These are phyloP conservation scores for Phlebiopsis gigantea DNA, from an alignment of 768 basidiomycete species.

Conservation along the genomic window DNA sequence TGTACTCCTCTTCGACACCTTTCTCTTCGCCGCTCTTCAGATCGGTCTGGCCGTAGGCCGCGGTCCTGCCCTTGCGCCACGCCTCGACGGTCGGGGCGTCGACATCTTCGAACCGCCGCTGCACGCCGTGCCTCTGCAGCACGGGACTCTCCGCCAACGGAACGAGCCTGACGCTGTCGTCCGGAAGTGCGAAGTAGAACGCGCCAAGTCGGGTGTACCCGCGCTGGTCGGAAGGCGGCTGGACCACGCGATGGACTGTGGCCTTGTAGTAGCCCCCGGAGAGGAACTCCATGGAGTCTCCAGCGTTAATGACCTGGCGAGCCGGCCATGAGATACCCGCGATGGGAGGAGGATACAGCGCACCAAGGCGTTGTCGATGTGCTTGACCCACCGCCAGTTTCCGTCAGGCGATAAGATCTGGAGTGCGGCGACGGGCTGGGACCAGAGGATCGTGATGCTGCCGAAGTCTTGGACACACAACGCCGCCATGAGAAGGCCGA, in stretches of 20 bases:
- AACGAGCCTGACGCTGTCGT: constrained; percentile 43
- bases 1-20: constrained; percentile 48
- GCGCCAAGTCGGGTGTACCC: constrained; percentile 45
- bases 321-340: not conserved
- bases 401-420: constrained; percentile 51
- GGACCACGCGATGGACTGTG: constrained; percentile 57
- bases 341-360: not conserved
- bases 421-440: constrained; percentile 53
- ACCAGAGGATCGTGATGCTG: constrained; percentile 52
- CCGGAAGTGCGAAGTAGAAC: constrained; percentile 52
- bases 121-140: constrained; percentile 39
- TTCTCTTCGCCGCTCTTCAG: constrained; percentile 35
- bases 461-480: constrained; percentile 39
- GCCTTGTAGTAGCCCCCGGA: constrained; percentile 56
- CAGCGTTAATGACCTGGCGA: constrained; percentile 48
- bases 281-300: constrained; percentile 55
- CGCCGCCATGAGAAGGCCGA: too few relatives aligned
- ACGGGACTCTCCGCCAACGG: constrained; percentile 46
- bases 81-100: constrained; percentile 46
- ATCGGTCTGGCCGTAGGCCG: constrained; percentile 44
- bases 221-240: constrained; percentile 52
- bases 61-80: constrained; percentile 48
- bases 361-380: constrained; percentile 32
- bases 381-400: constrained; percentile 36
- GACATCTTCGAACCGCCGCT: constrained; percentile 30